Conservation (phyloP, 2,329 filamentous ascomycete species). For the Gaeumannomyces tritici region DNA sequence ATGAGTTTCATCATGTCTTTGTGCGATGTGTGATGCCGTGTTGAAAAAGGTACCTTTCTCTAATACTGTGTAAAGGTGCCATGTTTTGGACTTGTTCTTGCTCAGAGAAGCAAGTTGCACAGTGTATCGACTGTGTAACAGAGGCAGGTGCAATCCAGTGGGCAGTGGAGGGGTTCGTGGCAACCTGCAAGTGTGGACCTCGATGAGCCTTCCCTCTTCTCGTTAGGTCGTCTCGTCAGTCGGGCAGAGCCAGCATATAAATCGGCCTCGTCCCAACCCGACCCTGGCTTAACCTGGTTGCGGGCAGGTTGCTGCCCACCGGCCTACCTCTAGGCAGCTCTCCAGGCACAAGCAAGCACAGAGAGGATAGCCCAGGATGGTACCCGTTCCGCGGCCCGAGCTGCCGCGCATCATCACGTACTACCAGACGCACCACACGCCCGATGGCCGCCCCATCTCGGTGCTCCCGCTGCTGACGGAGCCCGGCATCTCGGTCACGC, state of each 20-base stretch:
- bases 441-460: conserved; percentile 24
- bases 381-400: conserved; percentile 16
- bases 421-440: conserved; percentile 32
- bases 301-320: neutral
- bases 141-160: too few species aligned
- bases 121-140: too few species aligned
- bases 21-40: too few species aligned
- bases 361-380: conserved; percentile 12
- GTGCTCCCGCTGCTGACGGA: conserved; percentile 29
- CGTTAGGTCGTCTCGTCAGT: neutral
- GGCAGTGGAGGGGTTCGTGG: neutral
- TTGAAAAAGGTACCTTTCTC: too few species aligned
- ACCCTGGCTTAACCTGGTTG: neutral
- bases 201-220: neutral
- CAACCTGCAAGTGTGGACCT: neutral
- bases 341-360: neutral
- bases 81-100: too few species aligned
- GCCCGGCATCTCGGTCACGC: conserved; percentile 41
- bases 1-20: too few species aligned
- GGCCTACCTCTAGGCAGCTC: too few species aligned
- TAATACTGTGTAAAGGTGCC: too few species aligned
- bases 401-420: conserved; percentile 23
- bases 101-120: too few species aligned
- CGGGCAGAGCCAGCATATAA: neutral
- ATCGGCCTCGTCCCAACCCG: neutral